These are phyloP conservation scores for Mychonastes homosphaera DNA, from an alignment of 139 green algal genomes.

Conservation along the genomic window DNA sequence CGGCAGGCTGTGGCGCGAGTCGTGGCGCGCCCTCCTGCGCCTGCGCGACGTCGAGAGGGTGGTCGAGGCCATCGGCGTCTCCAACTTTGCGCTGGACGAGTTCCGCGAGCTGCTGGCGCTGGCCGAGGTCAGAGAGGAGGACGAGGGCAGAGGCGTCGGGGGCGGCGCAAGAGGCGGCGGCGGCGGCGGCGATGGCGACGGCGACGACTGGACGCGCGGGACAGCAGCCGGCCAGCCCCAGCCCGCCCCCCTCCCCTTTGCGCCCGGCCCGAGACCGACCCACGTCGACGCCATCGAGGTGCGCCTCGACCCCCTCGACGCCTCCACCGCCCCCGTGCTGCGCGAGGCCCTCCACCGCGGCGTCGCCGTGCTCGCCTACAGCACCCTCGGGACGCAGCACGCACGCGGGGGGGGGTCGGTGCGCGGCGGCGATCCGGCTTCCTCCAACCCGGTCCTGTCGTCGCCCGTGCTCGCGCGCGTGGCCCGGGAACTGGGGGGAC, in stretches of 20 bases:
- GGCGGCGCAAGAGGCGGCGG: conserved; percentile 48
- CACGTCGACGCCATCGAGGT: neutral
- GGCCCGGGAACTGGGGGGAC: conserved; percentile 11
- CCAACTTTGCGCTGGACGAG: conserved; percentile 63
- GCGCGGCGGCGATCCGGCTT: conserved; percentile 4
- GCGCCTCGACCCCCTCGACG: conserved; percentile 18
- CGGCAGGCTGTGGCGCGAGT: neutral
- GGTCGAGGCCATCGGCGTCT: conserved; percentile 36
- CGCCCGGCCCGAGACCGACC: neutral
- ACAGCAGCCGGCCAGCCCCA: neutral
- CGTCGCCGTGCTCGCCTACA: conserved; percentile 53
- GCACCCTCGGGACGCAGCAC: conserved; percentile 59
- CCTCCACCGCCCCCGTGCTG: conserved; percentile 26
- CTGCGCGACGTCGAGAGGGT: neutral
- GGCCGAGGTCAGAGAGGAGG: conserved; percentile 40
- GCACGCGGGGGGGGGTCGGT: neutral
- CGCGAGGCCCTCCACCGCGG: conserved; percentile 32
- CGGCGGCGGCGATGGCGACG: neutral
- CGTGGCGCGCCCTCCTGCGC: neutral
- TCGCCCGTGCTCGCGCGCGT: conserved; percentile 18
- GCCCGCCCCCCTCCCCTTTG: conserved; percentile 1
- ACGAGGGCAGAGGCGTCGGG: no score
- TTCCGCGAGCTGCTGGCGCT: conserved; percentile 46
- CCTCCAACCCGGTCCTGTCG: conserved; percentile 45
- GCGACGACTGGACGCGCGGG: neutral